phyloP scores from a whole-genome alignment of 2,329 filamentous ascomycete species.

The Tolypocladium nubicola region DNA sequence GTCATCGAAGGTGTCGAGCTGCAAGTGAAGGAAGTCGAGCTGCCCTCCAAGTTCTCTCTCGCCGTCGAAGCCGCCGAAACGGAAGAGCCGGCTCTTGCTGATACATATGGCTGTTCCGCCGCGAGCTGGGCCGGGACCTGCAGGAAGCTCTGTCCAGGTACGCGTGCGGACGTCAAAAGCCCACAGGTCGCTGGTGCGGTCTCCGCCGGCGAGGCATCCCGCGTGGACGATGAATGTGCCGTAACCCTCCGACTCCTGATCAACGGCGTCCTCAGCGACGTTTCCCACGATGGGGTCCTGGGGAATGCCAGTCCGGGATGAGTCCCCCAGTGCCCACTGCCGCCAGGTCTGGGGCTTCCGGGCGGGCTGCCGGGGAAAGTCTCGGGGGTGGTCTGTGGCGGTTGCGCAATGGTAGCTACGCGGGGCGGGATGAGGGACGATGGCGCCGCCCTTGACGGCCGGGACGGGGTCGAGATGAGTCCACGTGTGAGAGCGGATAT shows the following conservation, averaged over 20 bases:
- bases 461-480: constrained; percentile 46
- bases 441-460: constrained; percentile 28
- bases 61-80: constrained; percentile 75
- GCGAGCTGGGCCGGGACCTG: constrained; percentile 56
- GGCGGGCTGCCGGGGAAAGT: constrained; percentile 28
- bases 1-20: constrained; percentile 45
- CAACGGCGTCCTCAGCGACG: constrained; percentile 46
- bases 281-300: constrained; percentile 48
- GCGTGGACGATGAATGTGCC: constrained; percentile 68
- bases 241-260: constrained; percentile 50
- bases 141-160: constrained; percentile 57
- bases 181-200: constrained; percentile 62
- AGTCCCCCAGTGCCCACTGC: constrained; percentile 45
- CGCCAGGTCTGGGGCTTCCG: constrained; percentile 36
- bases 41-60: constrained; percentile 57
- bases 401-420: constrained; percentile 62
- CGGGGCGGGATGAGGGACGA: constrained; percentile 41
- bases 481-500: constrained; percentile 57
- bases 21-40: constrained; percentile 55
- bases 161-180: constrained; percentile 56
- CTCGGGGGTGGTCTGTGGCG: constrained; percentile 44
- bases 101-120: constrained; percentile 59
- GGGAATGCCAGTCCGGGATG: constrained; percentile 43
- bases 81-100: constrained; percentile 54
- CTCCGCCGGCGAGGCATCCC: constrained; percentile 55